Conservation (phyloP, 495 filamentous ascomycete genomes). For the Monascus purpureus region DNA sequence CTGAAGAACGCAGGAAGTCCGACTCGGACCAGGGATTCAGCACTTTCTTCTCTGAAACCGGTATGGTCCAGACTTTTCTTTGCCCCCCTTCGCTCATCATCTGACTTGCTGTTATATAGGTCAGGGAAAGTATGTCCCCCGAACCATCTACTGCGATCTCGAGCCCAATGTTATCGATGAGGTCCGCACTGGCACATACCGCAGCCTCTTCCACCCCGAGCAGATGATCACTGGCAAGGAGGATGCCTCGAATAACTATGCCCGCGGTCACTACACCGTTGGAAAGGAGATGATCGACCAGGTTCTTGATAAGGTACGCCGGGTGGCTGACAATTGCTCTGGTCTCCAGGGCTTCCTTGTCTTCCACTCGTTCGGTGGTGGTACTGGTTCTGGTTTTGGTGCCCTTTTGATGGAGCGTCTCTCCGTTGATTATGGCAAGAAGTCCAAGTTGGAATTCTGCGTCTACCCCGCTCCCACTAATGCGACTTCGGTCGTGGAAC, state of each 20-base stretch:
- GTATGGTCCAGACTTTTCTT: constrained; percentile 34
- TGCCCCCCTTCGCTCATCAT: background rate
- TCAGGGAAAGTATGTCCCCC: constrained; percentile 96
- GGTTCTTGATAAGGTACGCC: constrained; percentile 91
- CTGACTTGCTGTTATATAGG: constrained; percentile 40
- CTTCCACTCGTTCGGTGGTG: constrained; percentile 99
- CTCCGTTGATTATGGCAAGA: constrained; percentile 97
- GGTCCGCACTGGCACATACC: constrained; percentile 94
- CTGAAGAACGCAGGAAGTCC: constrained; percentile 93
- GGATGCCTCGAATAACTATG: constrained; percentile 99
- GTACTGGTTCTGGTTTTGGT: constrained; percentile 96
- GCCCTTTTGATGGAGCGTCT: constrained; percentile 95
- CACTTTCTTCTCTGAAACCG: constrained; percentile 99
- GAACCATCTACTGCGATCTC: constrained; percentile 98
- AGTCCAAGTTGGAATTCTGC: constrained; percentile 98
- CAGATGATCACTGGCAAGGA: constrained; percentile 99
- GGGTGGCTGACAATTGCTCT: constrained; percentile 89
- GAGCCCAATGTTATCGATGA: constrained; percentile 99
- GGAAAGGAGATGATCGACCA: constrained; percentile 97
- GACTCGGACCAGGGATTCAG: constrained; percentile 96
- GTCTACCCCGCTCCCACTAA: constrained; percentile 96
- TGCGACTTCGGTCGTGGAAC: constrained; percentile 94
- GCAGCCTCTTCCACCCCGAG: constrained; percentile 93
- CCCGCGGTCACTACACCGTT: constrained; percentile 96
- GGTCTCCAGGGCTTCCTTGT: constrained; percentile 97